Percentiles rank a stretch among this genome's conserved stretches.
phyloP scores from a whole-genome alignment of 1,284 basidiomycete species.

The Anthracocystis walkeri region DNA sequence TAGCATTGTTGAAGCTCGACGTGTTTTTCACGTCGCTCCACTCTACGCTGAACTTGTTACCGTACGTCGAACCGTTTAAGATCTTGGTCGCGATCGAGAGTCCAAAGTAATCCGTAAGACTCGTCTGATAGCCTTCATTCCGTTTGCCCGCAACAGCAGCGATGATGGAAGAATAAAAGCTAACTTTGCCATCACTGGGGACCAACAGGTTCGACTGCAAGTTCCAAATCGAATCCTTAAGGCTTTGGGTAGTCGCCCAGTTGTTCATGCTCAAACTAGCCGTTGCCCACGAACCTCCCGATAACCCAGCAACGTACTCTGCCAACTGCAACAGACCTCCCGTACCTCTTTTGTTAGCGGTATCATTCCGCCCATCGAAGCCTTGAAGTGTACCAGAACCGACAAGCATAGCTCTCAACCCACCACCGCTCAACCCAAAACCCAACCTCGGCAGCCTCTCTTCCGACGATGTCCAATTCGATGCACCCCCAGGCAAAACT shows the following conservation, averaged over 20 bases:
- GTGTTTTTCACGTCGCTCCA: slow-evolving; percentile 62
- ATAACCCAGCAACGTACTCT: slow-evolving; percentile 65
- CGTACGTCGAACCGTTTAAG: slow-evolving; percentile 57
- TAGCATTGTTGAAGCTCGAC: slow-evolving; percentile 50
- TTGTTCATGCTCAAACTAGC: slow-evolving; percentile 61
- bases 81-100: slow-evolving; percentile 63
- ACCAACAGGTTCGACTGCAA: slow-evolving; percentile 71
- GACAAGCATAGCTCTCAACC: slow-evolving; percentile 72
- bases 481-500: slow-evolving; percentile 53
- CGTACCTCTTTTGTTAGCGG: slow-evolving; percentile 60
- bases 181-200: slow-evolving; percentile 69
- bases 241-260: slow-evolving; percentile 60
- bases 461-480: slow-evolving; percentile 51
- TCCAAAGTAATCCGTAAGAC: slow-evolving; percentile 66
- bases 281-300: slow-evolving; percentile 66
- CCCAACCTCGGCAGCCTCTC: slow-evolving; percentile 68
- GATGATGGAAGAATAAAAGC: slow-evolving; percentile 70
- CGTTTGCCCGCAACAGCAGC: slow-evolving; percentile 58
- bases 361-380: slow-evolving; percentile 63
- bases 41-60: slow-evolving; percentile 57
- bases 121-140: slow-evolving; percentile 46
- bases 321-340: slow-evolving; percentile 66
- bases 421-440: slow-evolving; percentile 72
- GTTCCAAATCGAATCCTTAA: slow-evolving; percentile 69
- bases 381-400: slow-evolving; percentile 59